These are phyloP conservation scores for Salix koriyanagi DNA, from an alignment of 345 rosid species.

Conservation along the genomic window DNA sequence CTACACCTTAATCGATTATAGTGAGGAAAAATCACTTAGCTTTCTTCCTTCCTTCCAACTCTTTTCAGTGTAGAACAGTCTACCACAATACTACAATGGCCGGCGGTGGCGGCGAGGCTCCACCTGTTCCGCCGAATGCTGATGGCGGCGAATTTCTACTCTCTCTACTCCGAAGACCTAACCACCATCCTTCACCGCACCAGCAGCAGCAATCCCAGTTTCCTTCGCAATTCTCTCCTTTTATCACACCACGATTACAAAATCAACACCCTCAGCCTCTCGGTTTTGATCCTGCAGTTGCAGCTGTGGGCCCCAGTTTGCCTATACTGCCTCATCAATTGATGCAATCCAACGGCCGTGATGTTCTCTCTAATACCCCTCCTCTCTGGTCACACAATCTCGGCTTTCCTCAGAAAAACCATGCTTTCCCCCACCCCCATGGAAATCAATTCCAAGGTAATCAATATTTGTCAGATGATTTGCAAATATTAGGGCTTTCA, in stretches of 20 bases:
- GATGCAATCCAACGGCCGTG: conserved; percentile 44
- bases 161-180: conserved; percentile 65
- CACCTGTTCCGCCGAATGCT: conserved; percentile 32
- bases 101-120: conserved; percentile 54
- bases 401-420: conserved; percentile 45
- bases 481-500: conserved; percentile 44
- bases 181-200: conserved; percentile 20
- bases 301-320: conserved; percentile 65
- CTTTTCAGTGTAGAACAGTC: neutral
- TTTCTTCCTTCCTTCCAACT: neutral
- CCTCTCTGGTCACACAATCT: conserved; percentile 38
- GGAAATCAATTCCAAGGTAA: conserved; percentile 14
- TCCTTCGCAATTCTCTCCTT: conserved; percentile 4
- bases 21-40: neutral
- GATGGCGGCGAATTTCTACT: conserved; percentile 77
- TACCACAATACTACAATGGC: conserved; percentile 34
- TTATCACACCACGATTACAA: conserved; percentile 16
- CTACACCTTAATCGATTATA: neutral
- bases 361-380: conserved; percentile 19
- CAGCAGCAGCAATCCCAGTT: conserved; percentile 9
- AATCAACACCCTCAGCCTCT: conserved; percentile 18
- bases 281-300: conserved; percentile 73
- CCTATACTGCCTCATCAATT: conserved; percentile 27
- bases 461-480: conserved; percentile 40
- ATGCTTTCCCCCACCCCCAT: conserved; percentile 14